Conservation (phyloP, 2,329 filamentous ascomycete genomes). For the Grosmannia serpens region DNA sequence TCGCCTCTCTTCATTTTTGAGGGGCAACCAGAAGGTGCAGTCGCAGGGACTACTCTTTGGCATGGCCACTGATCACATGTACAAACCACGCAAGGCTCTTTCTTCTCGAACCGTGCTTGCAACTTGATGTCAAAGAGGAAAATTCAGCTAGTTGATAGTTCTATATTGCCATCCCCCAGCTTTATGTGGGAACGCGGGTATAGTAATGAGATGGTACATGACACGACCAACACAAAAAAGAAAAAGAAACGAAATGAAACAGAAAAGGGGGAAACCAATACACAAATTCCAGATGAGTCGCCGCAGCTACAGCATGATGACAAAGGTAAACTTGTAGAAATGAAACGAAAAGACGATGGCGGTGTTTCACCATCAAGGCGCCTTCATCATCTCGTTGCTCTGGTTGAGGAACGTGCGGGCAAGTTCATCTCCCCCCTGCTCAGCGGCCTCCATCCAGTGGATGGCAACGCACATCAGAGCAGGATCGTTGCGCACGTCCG, state of each 20-base stretch:
- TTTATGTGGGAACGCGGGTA: slow-evolving; percentile 6
- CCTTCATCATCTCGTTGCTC: slow-evolving; percentile 18
- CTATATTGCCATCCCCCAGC: slow-evolving; percentile 1
- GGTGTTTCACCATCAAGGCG: not conserved
- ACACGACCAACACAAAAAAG: not conserved
- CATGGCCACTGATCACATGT: too few relatives aligned
- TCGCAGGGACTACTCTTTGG: too few relatives aligned
- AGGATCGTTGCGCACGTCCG: slow-evolving; percentile 59
- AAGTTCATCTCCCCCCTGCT: slow-evolving; percentile 73
- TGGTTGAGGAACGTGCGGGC: slow-evolving; percentile 75
- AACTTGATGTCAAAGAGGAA: not conserved
- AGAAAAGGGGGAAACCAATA: not conserved
- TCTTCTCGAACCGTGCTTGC: not conserved
- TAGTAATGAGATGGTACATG: not conserved
- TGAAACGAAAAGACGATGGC: not conserved
- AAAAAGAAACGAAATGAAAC: not conserved
- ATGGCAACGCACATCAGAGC: slow-evolving; percentile 87
- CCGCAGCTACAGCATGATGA: not conserved
- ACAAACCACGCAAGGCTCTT: too few relatives aligned
- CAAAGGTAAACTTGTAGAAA: not conserved
- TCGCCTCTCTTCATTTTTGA: not conserved
- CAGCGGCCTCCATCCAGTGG: slow-evolving; percentile 93
- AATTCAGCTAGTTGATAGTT: not conserved
- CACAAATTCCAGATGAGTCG: not conserved
- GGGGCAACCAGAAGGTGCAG: not conserved